Evolutionary conservation across 768 basidiomycete genomes (phyloP), one percentile per base, ranked within the genome.

Genomic region (Amanita inopinata): DNA sequence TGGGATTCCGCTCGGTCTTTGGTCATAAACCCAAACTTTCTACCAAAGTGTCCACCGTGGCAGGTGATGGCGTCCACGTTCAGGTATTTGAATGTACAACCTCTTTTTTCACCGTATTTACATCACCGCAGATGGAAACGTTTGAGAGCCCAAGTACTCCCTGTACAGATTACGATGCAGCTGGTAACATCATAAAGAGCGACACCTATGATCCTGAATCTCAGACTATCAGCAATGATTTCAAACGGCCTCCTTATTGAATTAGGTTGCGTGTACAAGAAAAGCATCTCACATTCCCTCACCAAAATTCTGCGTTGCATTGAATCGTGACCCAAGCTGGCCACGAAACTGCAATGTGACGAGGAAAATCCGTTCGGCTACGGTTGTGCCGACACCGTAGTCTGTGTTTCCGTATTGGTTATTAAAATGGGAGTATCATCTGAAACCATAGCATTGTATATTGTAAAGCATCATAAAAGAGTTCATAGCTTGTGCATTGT

Each of bases 131-230:
- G 80, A 83, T 83, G 81, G 70, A 79, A 46, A 77, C 78, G 10
- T 78, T 80, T 43, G 69, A 73, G 49, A 66, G 64, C 46, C 68
- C 62, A 4, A 69, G 67, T 31, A 69, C 62, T 38, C 61, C 64
- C 0, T 70, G 64, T 37, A 43, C 64, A 23, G 71, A 70, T 39
- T 83, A 78, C 51, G 78, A 81, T 49, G 73, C 68, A 0, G 52
- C 69, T n/a, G 80, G 80, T 28, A 67, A 70, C 24, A 46, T 69
- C n/a, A 53, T 66, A 24, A 68, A 65, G 46, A 50, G 53, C 14
- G 70, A 71, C 38, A 57, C 56, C 15, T 73, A 67, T 46, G 81
- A 83, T 54, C 65, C 72, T 6, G 81, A 83, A 57, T 67, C 74
- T 12, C 77, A 78, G 43, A 62, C 58, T 39, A 74, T 74, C 52